phyloP scores from a whole-genome alignment of 2,329 filamentous ascomycete species.

The Fusarium buxicola region DNA sequence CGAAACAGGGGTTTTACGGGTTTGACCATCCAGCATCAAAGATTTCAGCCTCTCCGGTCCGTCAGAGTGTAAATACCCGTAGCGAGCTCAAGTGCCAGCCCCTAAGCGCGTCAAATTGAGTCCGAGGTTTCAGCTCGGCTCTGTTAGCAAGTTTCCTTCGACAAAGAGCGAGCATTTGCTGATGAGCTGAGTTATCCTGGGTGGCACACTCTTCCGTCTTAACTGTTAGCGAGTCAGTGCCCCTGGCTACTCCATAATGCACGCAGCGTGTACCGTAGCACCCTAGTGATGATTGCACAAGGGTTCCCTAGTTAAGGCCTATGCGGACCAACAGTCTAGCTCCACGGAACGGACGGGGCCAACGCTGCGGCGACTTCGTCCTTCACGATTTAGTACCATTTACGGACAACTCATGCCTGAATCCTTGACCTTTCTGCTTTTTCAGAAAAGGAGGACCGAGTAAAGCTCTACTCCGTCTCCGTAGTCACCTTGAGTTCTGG shows the following conservation, averaged over 20 bases:
- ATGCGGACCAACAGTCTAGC: background rate
- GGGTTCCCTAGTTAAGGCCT: conserved; percentile 8
- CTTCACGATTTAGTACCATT: background rate
- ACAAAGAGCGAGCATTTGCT: too few relatives aligned
- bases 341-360: background rate
- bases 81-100: too few relatives aligned
- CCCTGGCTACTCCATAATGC: background rate
- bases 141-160: too few relatives aligned
- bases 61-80: background rate
- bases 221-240: conserved; percentile 2
- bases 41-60: background rate
- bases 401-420: background rate
- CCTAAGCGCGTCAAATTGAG: too few relatives aligned
- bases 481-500: too few relatives aligned
- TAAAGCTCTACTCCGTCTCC: too few relatives aligned
- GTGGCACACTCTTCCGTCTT: background rate
- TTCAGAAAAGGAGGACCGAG: too few relatives aligned
- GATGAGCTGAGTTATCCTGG: too few relatives aligned
- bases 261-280: background rate
- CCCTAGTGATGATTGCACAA: background rate
- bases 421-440: background rate
- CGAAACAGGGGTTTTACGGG: too few relatives aligned
- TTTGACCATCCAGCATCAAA: background rate
- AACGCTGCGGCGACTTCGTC: background rate
- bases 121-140: background rate